Conservation (phyloP, 352 stramenopile species). For the Blastocystis sp. region DNA sequence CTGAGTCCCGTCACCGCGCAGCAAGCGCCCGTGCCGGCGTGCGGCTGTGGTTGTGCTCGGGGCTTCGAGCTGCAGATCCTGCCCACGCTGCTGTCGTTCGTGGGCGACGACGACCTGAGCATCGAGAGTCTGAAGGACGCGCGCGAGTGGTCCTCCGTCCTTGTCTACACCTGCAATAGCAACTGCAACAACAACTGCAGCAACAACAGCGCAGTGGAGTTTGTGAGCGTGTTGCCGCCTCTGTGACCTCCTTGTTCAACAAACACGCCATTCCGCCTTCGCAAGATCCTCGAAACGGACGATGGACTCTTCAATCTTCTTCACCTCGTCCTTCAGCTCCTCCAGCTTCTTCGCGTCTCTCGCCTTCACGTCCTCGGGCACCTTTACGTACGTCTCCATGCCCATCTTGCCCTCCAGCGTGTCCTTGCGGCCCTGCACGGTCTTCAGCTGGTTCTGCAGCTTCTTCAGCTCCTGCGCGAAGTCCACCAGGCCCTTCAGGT, state of each 20-base stretch:
- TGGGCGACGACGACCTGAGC: background rate
- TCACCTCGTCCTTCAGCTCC: slow-evolving; percentile 70
- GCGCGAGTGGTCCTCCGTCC: slow-evolving; percentile 46
- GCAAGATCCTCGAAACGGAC: slow-evolving; percentile 31
- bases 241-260: slow-evolving; percentile 6
- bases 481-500: slow-evolving; percentile 73
- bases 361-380: slow-evolving; percentile 70
- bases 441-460: slow-evolving; percentile 76
- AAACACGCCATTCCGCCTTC: slow-evolving; percentile 6
- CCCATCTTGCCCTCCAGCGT: slow-evolving; percentile 64
- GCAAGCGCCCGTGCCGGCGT: background rate
- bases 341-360: slow-evolving; percentile 68
- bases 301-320: slow-evolving; percentile 52
- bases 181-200: background rate
- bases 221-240: slow-evolving; percentile 1
- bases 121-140: slow-evolving; percentile 14
- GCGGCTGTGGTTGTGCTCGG: background rate
- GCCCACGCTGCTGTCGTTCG: slow-evolving; percentile 47
- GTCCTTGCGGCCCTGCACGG: slow-evolving; percentile 66
- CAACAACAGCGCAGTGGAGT: background rate
- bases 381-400: slow-evolving; percentile 66
- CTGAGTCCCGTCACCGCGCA: background rate
- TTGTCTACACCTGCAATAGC: slow-evolving; percentile 28
- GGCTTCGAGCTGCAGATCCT: slow-evolving; percentile 53
- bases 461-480: slow-evolving; percentile 78